Conservation (phyloP, 164 flowering plant species). For the Stephania yunnanensis region DNA sequence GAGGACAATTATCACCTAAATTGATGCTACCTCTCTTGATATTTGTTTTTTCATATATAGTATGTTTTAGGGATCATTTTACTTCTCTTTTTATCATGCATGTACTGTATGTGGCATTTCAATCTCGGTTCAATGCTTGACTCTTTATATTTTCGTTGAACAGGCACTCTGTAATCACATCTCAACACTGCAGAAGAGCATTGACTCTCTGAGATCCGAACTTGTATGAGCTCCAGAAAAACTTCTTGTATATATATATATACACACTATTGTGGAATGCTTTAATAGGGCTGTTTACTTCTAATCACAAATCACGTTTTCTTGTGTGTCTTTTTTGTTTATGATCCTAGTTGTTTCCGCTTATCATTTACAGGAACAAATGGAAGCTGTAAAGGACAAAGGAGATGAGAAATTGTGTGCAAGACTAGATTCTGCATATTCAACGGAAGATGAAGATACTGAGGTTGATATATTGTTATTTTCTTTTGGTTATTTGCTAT, state of each 20-base stretch:
- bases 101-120: neutral
- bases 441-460: constrained; percentile 58
- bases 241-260: neutral
- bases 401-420: constrained; percentile 69
- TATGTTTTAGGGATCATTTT: neutral
- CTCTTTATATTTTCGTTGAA: constrained; percentile 9
- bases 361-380: constrained; percentile 48
- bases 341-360: neutral
- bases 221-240: constrained; percentile 44
- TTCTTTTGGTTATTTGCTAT: constrained; percentile 4
- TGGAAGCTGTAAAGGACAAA: constrained; percentile 44
- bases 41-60: neutral
- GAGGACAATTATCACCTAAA: no score
- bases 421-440: constrained; percentile 64
- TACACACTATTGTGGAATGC: neutral
- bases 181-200: constrained; percentile 46
- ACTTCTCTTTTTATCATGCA: neutral
- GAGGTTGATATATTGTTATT: constrained; percentile 37
- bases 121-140: neutral
- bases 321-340: neutral
- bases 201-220: constrained; percentile 60
- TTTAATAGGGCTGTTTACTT: neutral
- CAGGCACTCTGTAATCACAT: constrained; percentile 83
- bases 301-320: no score
- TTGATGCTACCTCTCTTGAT: no score